Evolutionary conservation across 2,329 filamentous ascomycete genomes (phyloP), one percentile per base, ranked within the genome.

Genomic region (Teratosphaeria pseudoeucalypti): DNA sequence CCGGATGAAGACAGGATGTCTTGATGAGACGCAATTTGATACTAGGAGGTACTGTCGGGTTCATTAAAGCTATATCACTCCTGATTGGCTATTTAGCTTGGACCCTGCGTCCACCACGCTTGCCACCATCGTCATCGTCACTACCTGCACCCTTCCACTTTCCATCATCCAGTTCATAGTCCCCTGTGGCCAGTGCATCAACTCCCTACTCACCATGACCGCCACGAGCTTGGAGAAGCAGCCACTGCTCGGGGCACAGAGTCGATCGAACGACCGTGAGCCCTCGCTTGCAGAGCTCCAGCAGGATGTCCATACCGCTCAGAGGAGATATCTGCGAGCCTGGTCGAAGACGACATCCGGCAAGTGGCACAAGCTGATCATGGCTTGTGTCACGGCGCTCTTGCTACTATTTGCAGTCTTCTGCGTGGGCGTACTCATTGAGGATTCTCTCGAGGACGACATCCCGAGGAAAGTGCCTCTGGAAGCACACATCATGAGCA

Each of bases 401-500:
- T 58, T 73, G 23, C 53, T 68, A n/a, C 43, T 64, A 19, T 64
- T 68, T 57, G 58, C 67, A 59, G n/a, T 65, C 37, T 60, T 70
- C 54, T 65, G 66, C 64, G 27, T 70, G 34, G 61, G 61, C 26
- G 52, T 70, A 12, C 67, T 70, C 34, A 56, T 64, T 37, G 32
- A 58, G 34, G 67, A 66, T 52, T 59, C 66, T n/a, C 62, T 67
- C 37, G 60, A 58, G 55, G 67, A 70, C 19, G 66, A 68, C 34
- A 67, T 68, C 6, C 54, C 56, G 16, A 55, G 65, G 52, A 77
- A 72, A 60, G 87, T 97, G 4, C 88, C 90, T 3, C 76, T 99
- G 2, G 94, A 99, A 73, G 89, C 90, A 59, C 92, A 97, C 73
- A 94, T 97, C 67, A 99, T 97, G 87, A 74, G 62, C 76, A 96